Base-by-base conservation (phyloP, 2,329 filamentous ascomycete species). In the Neoarthrinium moseri region DNA sequence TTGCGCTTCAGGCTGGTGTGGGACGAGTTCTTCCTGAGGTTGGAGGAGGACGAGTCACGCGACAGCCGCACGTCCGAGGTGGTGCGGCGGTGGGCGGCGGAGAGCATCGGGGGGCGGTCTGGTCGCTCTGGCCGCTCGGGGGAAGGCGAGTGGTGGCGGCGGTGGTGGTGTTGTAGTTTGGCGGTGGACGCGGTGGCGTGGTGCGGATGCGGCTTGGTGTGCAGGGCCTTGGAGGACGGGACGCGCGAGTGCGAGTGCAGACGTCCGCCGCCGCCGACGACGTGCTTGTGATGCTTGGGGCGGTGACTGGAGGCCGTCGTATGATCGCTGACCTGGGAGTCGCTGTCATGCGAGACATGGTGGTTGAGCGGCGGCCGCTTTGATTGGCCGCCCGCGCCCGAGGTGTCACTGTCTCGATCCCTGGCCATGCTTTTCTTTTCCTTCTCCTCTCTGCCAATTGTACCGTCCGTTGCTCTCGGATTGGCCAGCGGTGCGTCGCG, bases 1-100 rank as follows among this genome's bases (percentile, higher is more conserved):
- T 83, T 83, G 61, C 80, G 78, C 67, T 81, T 82, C 44, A 83
- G 65, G 56, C 64, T 79, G 13, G 73, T 67, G 43, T 79, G 71
- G 4, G 80, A 82, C 11, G 67, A 54, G 61, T 78, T 81, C 62
- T 79, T 80, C 57, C 72, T 74, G 29, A 65, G 49, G 48, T 71
- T 72, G 42, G 67, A 59, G 4, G 68, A 57, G 4, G 74, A 71
- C 18, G 65, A 61, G 43, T 75, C 69, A 54, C 67, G 67, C 44
- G 72, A 66, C 23, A 80, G 68, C 56, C 71, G 78, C 49, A 70
- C 64, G 47, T 82, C 77, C 52, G 75, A 78, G 43, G 68, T 69
- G 34, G 72, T 64, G 56, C 77, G 73, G 43, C 73, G 76, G 46
- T 80, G 75, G 50, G 54, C 51, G 32, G 63, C 49, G 40, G 57